Evolutionary conservation across 192 early-diverging fungal genomes (phyloP), one percentile per base, ranked within the genome.

Genomic region (Ambispora gerdemannii): DNA sequence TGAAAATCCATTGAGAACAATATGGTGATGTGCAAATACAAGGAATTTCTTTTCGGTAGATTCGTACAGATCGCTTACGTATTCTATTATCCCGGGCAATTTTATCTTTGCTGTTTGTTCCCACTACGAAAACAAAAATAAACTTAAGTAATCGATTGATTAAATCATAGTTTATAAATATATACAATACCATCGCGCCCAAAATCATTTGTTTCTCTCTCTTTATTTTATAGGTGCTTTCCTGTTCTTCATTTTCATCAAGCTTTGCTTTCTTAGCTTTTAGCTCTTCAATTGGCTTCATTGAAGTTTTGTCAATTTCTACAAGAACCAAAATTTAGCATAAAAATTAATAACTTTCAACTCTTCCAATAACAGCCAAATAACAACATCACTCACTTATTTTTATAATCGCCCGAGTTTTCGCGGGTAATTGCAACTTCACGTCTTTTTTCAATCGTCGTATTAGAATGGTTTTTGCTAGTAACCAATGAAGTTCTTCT

Each of bases 1-100:
- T 19, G 28, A 27, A 17, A 81, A 59, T 30, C 33, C 68, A 60
- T 81, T 64, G 28, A 84, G 8, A 19, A 84, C 71, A 1, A 28
- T 24, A 31, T 32, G 20, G 51, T 84, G 82, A 71, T 84, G 82
- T 25, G 71, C 81, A 81, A 83, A 84, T 15, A 84, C 77, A 24
- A 84, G 59, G 25, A 81, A 79, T 43, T 84, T 84, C 15, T 77
- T 76, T 3, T 50, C 33, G 4, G 82, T 72, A 31, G 68, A 61
- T 20, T 70, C 30, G 22, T 82, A 75, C n/a, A 79, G 34, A 34
- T 81, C 72, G 24, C 6, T 8, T 7, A 84, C 13, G 68, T 84
- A 84, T 32, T 83, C 75, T 33, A 20, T 33, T 22, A 84, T 68
- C 4, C 77, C 43, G 3, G 74, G 74, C 0, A 78, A 20, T 67